Evolutionary conservation across 495 filamentous ascomycete species (phyloP), one percentile per base, ranked within the genome.

Genomic region (Glonium stellatum): DNA sequence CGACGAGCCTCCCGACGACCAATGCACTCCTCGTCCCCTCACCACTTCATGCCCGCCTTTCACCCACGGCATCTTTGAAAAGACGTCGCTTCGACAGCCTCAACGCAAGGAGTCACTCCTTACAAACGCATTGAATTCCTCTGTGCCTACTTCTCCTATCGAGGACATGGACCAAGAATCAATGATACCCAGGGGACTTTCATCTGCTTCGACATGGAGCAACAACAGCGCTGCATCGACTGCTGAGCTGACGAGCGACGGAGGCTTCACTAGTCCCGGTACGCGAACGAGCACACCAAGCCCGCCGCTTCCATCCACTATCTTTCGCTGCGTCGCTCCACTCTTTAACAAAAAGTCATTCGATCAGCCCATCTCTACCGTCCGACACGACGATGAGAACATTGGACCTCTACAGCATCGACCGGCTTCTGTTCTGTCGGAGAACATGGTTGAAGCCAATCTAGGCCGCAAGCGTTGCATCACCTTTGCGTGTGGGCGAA

Each of bases 181-280:
- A 31, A 44, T 2, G 0, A 25, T 13, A 0, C 34, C 51, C 21
- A 58, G 69, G 15, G 65, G 66, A 6, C 36, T 74, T 80, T 75
- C 81, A 78, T 71, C 54, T 53, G 82, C 84, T 54, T 92, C 91
- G 55, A 85, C 86, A 49, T 85, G 84, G 67, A 90, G 87, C 74
- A 91, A 85, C 66, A 74, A 81, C 61, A 95, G 89, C 74, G 78
- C 83, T 55, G 76, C 87, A 50, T 96, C 92, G 13, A 91, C 88
- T 1, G 85, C 84, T 23, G 92, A 96, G 61, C 77, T 96, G 55
- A 96, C 90, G 27, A 96, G 90, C 72, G 93, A 96, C 68, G 93
- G 87, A 41, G 92, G 89, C 49, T 73, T 90, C 42, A 96, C 91
- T n/a, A 95, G 90, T 64, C 90, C 93, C 10, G 71, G 67, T 46